Percentiles rank a stretch among this genome's conserved stretches.
phyloP scores from a whole-genome alignment of 345 rosid species.

The Eucalyptus regnans region DNA sequence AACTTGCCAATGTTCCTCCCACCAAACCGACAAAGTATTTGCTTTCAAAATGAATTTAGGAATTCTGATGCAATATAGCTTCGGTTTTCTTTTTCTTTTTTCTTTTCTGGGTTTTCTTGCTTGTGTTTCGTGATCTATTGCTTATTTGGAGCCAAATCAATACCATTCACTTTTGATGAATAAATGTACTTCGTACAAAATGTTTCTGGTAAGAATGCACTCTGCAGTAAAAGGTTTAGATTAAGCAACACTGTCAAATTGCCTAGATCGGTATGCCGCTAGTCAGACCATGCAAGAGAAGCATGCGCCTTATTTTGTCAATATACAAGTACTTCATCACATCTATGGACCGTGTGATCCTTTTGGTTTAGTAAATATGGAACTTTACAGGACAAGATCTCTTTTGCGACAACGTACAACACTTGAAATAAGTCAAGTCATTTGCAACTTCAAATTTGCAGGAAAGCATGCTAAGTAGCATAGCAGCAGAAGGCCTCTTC shows the following conservation, averaged over 20 bases:
- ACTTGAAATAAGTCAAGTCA: not conserved
- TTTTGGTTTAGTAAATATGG: not conserved
- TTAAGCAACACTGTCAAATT: not conserved
- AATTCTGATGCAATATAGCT: not conserved
- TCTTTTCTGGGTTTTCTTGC: not conserved
- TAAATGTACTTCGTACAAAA: not conserved
- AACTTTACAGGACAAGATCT: not conserved
- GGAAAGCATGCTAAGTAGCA: slow-evolving; percentile 61
- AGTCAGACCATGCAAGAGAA: not conserved
- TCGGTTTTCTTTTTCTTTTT: not conserved
- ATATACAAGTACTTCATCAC: too few relatives aligned
- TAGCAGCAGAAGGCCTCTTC: slow-evolving; percentile 57
- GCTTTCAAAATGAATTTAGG: not conserved
- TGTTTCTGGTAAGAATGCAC: not conserved
- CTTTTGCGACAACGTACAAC: not conserved
- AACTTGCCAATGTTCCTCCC: not conserved
- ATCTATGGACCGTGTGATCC: not conserved
- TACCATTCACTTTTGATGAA: not conserved
- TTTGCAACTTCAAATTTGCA: slow-evolving; percentile 8
- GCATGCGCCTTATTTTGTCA: not conserved
- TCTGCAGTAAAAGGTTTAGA: too few relatives aligned
- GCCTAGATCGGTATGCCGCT: not conserved
- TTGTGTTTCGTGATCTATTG: not conserved
- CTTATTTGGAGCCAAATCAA: not conserved
- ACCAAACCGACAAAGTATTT: not conserved